phyloP scores from a whole-genome alignment of 768 basidiomycete species.

The Pholiota conissans region DNA sequence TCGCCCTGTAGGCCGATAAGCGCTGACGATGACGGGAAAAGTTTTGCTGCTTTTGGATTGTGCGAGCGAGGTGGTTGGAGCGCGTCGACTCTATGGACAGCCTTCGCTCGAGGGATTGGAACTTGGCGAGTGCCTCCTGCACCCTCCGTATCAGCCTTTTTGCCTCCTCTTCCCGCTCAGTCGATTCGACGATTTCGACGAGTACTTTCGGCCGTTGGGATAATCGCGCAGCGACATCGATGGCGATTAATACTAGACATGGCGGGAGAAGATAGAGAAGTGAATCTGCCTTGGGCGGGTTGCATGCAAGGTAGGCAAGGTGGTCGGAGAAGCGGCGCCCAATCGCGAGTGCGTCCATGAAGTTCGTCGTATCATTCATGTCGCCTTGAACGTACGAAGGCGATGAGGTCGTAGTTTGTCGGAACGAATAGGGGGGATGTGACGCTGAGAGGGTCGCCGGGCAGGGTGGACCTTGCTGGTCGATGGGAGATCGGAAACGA shows the following conservation, averaged over 20 bases:
- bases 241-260: conserved; percentile 31
- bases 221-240: conserved; percentile 27
- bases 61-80: conserved; percentile 18
- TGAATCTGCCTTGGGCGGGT: conserved; percentile 20
- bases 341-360: conserved; percentile 4
- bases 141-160: conserved; percentile 23
- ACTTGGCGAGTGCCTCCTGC: conserved; percentile 26
- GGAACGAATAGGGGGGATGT: not conserved
- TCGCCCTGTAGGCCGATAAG: conserved; percentile 12
- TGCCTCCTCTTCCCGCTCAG: conserved; percentile 9
- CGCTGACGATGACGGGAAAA: conserved; percentile 25
- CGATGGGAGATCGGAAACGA: conserved; percentile 1
- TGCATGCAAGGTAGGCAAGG: conserved; percentile 14
- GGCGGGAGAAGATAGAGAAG: conserved; percentile 33
- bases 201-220: conserved; percentile 6
- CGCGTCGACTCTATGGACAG: conserved; percentile 20
- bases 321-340: conserved; percentile 11
- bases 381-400: not conserved
- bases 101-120: conserved; percentile 27
- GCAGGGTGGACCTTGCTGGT: not conserved
- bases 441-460: not conserved
- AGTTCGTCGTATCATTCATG: conserved; percentile 3
- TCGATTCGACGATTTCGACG: not conserved
- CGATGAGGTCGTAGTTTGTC: not conserved
- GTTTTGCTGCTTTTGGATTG: conserved; percentile 24